These are phyloP conservation scores for Viola odorata DNA, from an alignment of 345 rosid species.

Conservation along the genomic window DNA sequence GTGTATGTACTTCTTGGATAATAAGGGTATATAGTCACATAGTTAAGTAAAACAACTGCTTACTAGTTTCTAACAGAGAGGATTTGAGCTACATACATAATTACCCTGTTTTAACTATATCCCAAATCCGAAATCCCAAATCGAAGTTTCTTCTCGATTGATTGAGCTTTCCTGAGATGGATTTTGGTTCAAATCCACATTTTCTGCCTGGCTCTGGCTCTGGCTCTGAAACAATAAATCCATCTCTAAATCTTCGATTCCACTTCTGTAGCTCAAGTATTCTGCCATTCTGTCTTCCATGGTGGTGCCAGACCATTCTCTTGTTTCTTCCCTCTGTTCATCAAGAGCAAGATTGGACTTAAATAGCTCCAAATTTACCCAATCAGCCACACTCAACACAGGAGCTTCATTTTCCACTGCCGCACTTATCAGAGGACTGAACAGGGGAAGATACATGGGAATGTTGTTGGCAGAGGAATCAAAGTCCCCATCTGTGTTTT, in stretches of 20 bases:
- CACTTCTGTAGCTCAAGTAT: slow-evolving; percentile 16
- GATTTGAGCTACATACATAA: background rate
- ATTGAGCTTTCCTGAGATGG: background rate
- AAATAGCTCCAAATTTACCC: slow-evolving; percentile 19
- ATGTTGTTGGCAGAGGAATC: background rate
- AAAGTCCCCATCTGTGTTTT: background rate
- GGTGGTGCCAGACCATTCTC: background rate
- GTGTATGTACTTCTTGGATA: no score
- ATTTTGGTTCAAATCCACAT: slow-evolving; percentile 5
- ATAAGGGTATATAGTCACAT: no score
- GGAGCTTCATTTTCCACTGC: background rate
- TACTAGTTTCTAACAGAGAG: no score
- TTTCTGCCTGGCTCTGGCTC: background rate
- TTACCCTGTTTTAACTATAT: slow-evolving; percentile 1
- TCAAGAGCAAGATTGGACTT: slow-evolving; percentile 5
- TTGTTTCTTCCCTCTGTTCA: slow-evolving; percentile 4
- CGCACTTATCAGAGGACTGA: background rate
- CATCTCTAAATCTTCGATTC: background rate
- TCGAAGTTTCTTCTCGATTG: slow-evolving; percentile 20
- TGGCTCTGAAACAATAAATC: slow-evolving; percentile 1
- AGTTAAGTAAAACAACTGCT: no score
- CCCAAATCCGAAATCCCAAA: slow-evolving; percentile 39
- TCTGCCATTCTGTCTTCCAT: slow-evolving; percentile 7
- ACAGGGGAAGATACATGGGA: background rate
- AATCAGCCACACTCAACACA: slow-evolving; percentile 7